These are phyloP conservation scores for Macaranga tanarius DNA, from an alignment of 441 rosid species.

Conservation along the genomic window DNA sequence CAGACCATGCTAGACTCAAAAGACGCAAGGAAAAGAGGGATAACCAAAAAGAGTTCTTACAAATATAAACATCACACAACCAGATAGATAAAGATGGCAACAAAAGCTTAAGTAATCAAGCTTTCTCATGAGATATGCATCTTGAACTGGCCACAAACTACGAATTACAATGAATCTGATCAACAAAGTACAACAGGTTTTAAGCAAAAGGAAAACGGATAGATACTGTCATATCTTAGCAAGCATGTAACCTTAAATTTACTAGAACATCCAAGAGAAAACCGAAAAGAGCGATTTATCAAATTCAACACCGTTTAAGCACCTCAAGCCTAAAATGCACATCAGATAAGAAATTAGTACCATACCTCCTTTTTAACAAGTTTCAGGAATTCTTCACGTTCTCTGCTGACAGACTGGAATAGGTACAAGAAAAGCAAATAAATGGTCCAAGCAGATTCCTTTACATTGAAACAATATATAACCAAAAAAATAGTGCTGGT, in stretches of 20 bases:
- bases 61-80: neutral
- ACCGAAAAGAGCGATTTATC: neutral
- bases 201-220: neutral
- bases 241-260: neutral
- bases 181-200: neutral
- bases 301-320: neutral
- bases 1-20: neutral
- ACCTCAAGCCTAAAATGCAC: conserved; percentile 1
- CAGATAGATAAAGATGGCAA: neutral
- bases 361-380: conserved; percentile 84
- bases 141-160: neutral
- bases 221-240: neutral
- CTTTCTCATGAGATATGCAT: conserved; percentile 5
- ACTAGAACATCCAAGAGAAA: conserved; percentile 6
- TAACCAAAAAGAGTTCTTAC: neutral
- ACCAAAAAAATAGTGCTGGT: conserved; percentile 7
- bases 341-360: neutral
- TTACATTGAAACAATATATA: neutral
- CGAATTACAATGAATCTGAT: conserved; percentile 3
- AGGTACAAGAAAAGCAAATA: conserved; percentile 25
- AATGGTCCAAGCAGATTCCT: conserved; percentile 9
- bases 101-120: neutral
- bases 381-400: conserved; percentile 87
- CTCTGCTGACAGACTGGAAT: conserved; percentile 81
- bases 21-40: neutral